Conservation (phyloP, 495 filamentous ascomycete genomes). For the Bombardia bombarda region DNA sequence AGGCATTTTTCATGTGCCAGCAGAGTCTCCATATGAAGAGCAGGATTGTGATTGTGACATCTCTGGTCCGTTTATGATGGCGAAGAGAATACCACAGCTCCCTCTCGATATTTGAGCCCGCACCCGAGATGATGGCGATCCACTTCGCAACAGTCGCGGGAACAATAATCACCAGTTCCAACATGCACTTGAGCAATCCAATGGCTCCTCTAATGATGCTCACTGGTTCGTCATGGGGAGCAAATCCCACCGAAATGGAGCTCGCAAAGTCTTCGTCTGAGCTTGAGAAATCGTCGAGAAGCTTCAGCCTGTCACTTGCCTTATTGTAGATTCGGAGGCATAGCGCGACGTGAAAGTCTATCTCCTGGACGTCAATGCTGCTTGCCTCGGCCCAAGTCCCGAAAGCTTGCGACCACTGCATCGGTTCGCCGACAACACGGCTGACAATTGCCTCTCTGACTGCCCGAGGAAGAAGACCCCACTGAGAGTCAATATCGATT, state of each 20-base stretch:
- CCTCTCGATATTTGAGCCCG: constrained; percentile 14
- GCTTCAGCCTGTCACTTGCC: constrained; percentile 1
- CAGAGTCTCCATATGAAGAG: constrained; percentile 10
- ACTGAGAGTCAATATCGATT: constrained; percentile 10
- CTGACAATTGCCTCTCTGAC: constrained; percentile 10
- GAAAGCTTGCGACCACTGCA: too few species aligned
- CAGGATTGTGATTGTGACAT: constrained; percentile 1
- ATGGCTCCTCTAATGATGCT: neutral
- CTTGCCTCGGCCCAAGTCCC: too few species aligned
- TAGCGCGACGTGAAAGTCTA: constrained; percentile 13
- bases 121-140: constrained; percentile 18
- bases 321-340: constrained; percentile 3
- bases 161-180: neutral
- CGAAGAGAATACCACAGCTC: constrained; percentile 18
- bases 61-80: constrained; percentile 1
- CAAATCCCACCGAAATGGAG: neutral
- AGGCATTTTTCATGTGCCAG: constrained; percentile 10
- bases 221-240: too few species aligned
- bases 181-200: neutral
- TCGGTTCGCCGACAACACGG: constrained; percentile 4
- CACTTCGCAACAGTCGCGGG: constrained; percentile 11
- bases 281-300: too few species aligned
- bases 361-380: constrained; percentile 1
- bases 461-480: constrained; percentile 5
- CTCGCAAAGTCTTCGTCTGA: too few species aligned